A percentile compares a stretch with the other conserved stretches of the same genome.
Evolutionary conservation across 129 eudicot species (phyloP).

Genomic region (Lactuca sativa): DNA sequence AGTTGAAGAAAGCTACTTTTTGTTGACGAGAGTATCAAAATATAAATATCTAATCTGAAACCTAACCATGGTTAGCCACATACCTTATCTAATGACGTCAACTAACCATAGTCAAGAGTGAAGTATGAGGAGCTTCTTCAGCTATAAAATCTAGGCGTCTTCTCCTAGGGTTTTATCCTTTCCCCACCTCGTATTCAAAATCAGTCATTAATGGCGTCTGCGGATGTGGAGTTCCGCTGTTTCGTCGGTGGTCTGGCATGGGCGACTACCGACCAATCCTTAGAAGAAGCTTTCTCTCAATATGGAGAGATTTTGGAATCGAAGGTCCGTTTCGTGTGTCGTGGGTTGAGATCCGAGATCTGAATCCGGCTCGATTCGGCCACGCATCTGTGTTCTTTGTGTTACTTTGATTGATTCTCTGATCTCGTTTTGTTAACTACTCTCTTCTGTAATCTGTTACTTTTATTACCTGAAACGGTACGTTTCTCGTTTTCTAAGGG

Average conservation of each 20-base stretch:
- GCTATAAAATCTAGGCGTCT: slow-evolving; percentile 20
- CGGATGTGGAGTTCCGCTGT: slow-evolving; percentile 72
- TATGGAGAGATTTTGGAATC: slow-evolving; percentile 76
- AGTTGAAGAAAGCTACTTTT: no score
- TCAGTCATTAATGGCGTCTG: slow-evolving; percentile 43
- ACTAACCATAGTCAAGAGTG: slow-evolving; percentile 20
- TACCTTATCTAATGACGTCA: background rate
- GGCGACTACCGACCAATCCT: slow-evolving; percentile 77
- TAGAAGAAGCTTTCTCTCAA: slow-evolving; percentile 63
- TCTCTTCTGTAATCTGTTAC: slow-evolving; percentile 21
- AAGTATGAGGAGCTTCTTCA: background rate
- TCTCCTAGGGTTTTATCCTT: slow-evolving; percentile 21
- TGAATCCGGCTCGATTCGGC: slow-evolving; percentile 36
- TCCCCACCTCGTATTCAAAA: background rate
- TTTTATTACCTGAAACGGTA: slow-evolving; percentile 56
- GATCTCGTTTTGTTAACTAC: slow-evolving; percentile 24
- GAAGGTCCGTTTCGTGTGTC: slow-evolving; percentile 71
- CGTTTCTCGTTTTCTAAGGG: slow-evolving; percentile 56
- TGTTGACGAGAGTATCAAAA: background rate
- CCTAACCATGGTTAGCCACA: slow-evolving; percentile 25
- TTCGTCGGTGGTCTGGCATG: slow-evolving; percentile 93
- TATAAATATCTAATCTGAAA: slow-evolving; percentile 25
- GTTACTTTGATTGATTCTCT: slow-evolving; percentile 41
- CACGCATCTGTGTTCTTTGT: slow-evolving; percentile 34
- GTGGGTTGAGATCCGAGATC: slow-evolving; percentile 44